Evolutionary conservation across 139 green algal species (phyloP), one percentile per base, ranked within the genome.

Genomic region (Yamagishiella unicocca): DNA sequence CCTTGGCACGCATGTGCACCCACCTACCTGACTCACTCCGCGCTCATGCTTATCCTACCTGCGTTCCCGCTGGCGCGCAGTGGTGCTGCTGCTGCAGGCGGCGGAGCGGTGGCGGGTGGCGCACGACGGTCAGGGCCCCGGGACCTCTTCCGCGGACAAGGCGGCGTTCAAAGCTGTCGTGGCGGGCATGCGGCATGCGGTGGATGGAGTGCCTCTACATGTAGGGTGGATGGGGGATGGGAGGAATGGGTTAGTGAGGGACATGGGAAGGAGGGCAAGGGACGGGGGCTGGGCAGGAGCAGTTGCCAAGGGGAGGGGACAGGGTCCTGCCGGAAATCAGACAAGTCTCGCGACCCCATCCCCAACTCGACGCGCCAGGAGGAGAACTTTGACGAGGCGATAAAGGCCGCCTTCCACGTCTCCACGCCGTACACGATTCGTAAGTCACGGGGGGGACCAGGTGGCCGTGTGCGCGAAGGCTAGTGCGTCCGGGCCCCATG

Each of bases 371-470:
- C n/a, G n/a, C n/a, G n/a, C 33, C 94, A 96, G 96, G 93, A 95
- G 71, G 97, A 99, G 45, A 99, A 99, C 83, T 97, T 99, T 90
- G 94, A 92, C 21, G 97, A 99, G 86, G 97, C 97, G 10, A 17
- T 97, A 2, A 92, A 93, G 61, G 93, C 96, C 55, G 96, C 96
- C 9, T 96, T 95, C 91, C 96, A 97, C 55, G 90, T 96, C 2
- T 98, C 93, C 92, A 90, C 93, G 1, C 93, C 88, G 0, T 93
- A 93, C 31, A 33, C 9, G 17, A 94, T 97, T 50, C 83, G 95
- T 97, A 70, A 94, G 95, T 67, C 35, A 58, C 14, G 50, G 50
- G 50, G 50, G 50, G n/a, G n/a, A n/a, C n/a, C n/a, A n/a, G n/a
- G n/a, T n/a, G n/a, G n/a, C n/a, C n/a, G n/a, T n/a, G n/a, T n/a